phyloP scores from a whole-genome alignment of 139 green algal genomes.

The Coccomyxa sp. region DNA sequence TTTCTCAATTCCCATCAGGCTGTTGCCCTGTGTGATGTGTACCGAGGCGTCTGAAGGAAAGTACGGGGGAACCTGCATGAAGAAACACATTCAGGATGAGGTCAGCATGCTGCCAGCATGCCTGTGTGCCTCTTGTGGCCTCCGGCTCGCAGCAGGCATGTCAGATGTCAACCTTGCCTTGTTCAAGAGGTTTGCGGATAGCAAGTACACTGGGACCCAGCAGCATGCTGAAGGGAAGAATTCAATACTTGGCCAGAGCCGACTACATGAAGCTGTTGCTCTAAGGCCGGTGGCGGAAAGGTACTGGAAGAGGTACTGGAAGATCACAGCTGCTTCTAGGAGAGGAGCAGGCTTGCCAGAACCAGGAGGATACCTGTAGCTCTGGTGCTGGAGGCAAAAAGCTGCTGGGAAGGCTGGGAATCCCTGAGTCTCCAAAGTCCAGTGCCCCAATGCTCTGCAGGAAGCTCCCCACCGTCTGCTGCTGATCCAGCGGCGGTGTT shows the following conservation, averaged over 20 bases:
- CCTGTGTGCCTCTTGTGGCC: not conserved
- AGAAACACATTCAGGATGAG: not conserved
- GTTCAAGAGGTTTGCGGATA: no score
- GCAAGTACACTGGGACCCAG: not conserved
- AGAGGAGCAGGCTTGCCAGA: not conserved
- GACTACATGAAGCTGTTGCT: no score
- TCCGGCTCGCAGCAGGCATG: not conserved
- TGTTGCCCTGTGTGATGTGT: not conserved
- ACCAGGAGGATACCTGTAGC: not conserved
- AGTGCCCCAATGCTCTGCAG: constrained; percentile 11
- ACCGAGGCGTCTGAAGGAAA: not conserved
- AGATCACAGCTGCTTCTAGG: not conserved
- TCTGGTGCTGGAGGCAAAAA: not conserved
- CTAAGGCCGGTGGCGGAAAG: not conserved
- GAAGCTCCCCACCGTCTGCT: constrained; percentile 11
- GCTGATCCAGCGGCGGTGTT: not conserved
- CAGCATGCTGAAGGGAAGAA: not conserved
- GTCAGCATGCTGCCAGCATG: not conserved
- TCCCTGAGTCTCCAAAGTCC: not conserved
- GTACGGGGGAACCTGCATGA: not conserved
- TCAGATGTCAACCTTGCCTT: not conserved
- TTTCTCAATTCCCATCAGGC: not conserved
- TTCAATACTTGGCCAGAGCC: no score
- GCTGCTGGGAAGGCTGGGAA: not conserved
- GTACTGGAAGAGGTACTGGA: not conserved